Base-by-base conservation (phyloP, 202 grass and related monocot genomes). In the Brachypodium distachyon region DNA sequence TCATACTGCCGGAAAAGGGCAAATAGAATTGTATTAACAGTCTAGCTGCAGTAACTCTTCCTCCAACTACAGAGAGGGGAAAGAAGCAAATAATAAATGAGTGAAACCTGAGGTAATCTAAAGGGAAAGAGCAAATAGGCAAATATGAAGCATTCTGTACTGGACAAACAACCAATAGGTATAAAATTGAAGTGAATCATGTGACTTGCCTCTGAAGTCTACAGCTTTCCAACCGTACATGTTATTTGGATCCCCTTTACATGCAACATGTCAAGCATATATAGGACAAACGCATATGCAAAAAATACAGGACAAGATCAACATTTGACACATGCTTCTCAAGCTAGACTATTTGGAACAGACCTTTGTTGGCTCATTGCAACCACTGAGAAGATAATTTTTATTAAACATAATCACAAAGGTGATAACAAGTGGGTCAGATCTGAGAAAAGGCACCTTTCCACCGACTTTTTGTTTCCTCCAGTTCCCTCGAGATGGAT, bases 401-500 rank as follows among this genome's bases (percentile, higher is more conserved):
- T 26, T 19, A 10, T 40, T n/a, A n/a, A 51, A 43, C 5, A 70
- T 61, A 44, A 47, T 44, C 6, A 29, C 31, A 63, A 56, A 46
- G 49, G 68, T 13, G 60, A 51, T 67, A 36, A 7, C 69, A 23
- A 25, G 73, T 55, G 21, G 38, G 61, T 41, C 76, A 76, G 81
- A 88, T 81, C 71, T 81, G 64, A 46, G 6, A 63, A 43, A 62
- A 71, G 55, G 9, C 62, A 81, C 86, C 86, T 84, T 75, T 18
- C 23, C 63, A 46, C 43, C 34, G 70, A 46, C 43, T 69, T 69
- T 34, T 54, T 70, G 9, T 13, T 83, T 21, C 41, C 67, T 12
- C 74, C 21, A 55, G 46, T 25, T 70, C 29, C 29, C 67, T 73
- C 46, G 11, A 82, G 67, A 38, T 48, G 26, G 49, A 66, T 78